Evolutionary conservation across 176 grass and related monocot genomes (phyloP), one percentile per base, ranked within the genome.

Genomic region (Coix lacrymajobi): DNA sequence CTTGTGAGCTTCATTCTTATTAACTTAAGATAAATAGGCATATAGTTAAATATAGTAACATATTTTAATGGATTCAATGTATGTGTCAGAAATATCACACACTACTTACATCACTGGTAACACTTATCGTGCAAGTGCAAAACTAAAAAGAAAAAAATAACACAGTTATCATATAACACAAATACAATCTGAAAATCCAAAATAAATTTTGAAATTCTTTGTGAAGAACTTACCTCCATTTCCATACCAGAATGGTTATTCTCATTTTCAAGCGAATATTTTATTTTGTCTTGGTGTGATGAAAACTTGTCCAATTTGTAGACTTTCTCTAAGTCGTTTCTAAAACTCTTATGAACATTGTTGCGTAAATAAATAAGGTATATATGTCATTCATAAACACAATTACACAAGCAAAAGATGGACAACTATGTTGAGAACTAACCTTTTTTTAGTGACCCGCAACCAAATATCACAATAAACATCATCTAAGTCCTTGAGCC

Each of bases 21-120:
- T 20, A 24, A 84, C 71, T 60, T 84, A 75, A 75, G 43, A 71
- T 58, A 83, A 3, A 1, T n/a, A 66, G 2, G 34, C 3, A 3
- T 76, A 60, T 45, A 40, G 66, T 51, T 11, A 74, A 83, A 36
- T 29, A 48, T 33, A 51, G 74, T 38, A 11, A 66, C 16, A 40
- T 22, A 83, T 75, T 51, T 46, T 10, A 75, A 75, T 38, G n/a
- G 10, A 75, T 49, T 43, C 29, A 44, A 49, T 4, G 5, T 70
- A n/a, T n/a, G 15, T 70, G 38, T 44, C 8, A 40, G 36, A 64
- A 26, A 62, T 22, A 63, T 22, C 62, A 26, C 14, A 83, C 10
- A 83, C 26, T 38, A 75, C 58, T 83, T 83, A 75, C 81, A 28
- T 75, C 70, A 25, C 71, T 51, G n/a, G 81, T 19, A 30, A 83